Evolutionary conservation across 495 filamentous ascomycete genomes (phyloP).

Genomic region (Bathelium albidoporum): DNA sequence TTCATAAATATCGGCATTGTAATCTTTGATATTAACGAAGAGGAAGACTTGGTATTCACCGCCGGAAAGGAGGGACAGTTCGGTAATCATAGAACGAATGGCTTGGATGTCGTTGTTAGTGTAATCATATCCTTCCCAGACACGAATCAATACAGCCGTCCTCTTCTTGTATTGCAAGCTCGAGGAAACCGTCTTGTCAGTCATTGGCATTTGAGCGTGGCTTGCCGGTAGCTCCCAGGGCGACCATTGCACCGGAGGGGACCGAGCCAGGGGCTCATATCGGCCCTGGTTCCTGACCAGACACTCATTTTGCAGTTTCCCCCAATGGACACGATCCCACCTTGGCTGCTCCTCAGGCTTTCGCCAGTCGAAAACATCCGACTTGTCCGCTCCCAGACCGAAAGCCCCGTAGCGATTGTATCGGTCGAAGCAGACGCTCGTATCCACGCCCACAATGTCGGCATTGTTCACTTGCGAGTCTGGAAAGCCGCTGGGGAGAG

Average conservation of each 20-base stretch:
- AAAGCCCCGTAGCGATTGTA: slow-evolving; percentile 45
- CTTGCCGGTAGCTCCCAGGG: background rate
- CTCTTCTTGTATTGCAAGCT: slow-evolving; percentile 33
- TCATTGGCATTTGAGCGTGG: background rate
- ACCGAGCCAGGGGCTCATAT: slow-evolving; percentile 32
- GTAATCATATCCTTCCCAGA: slow-evolving; percentile 57
- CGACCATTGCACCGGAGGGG: slow-evolving; percentile 3
- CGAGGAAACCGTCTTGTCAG: slow-evolving; percentile 6
- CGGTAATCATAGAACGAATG: slow-evolving; percentile 63
- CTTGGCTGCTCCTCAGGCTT: slow-evolving; percentile 23
- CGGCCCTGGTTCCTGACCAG: slow-evolving; percentile 50
- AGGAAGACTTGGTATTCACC: slow-evolving; percentile 70
- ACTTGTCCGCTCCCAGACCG: slow-evolving; percentile 37
- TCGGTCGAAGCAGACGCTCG: slow-evolving; percentile 43
- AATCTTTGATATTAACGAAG: slow-evolving; percentile 61
- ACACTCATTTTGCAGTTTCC: slow-evolving; percentile 55
- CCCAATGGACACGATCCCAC: slow-evolving; percentile 68
- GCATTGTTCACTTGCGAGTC: slow-evolving; percentile 38
- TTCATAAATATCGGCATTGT: slow-evolving; percentile 44
- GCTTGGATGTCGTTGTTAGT: slow-evolving; percentile 60
- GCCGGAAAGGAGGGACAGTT: slow-evolving; percentile 60
- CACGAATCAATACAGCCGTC: slow-evolving; percentile 61
- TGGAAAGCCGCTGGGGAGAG: slow-evolving; percentile 32
- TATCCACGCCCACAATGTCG: slow-evolving; percentile 38
- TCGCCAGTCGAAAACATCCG: slow-evolving; percentile 21